Percentiles rank a stretch among this genome's conserved stretches.
These are phyloP conservation scores for Pseudognaphalium luteoalbum DNA, from an alignment of 129 eudicot species.

Conservation along the genomic window DNA sequence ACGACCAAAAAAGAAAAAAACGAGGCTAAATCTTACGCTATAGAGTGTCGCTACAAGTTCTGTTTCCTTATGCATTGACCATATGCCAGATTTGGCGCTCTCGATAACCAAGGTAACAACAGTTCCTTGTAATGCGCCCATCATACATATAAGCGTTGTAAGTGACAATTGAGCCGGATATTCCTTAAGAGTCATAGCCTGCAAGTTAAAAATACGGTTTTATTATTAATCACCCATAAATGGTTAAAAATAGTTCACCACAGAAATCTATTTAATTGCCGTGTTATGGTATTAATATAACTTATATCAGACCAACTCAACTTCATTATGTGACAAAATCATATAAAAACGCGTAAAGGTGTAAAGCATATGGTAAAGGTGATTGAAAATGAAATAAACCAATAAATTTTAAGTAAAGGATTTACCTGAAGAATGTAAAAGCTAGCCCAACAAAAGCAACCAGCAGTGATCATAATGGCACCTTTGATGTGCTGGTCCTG, in stretches of 20 bases:
- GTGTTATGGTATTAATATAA: slow-evolving; percentile 8
- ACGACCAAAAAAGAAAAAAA: not conserved
- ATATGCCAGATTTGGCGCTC: slow-evolving; percentile 48
- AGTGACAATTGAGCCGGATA: slow-evolving; percentile 68
- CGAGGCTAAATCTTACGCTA: slow-evolving; percentile 37
- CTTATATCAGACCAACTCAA: not conserved
- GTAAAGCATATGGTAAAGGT: slow-evolving; percentile 6
- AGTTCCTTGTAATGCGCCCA: slow-evolving; percentile 58
- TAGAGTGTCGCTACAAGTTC: slow-evolving; percentile 57
- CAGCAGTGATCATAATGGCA: slow-evolving; percentile 65
- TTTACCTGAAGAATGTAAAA: slow-evolving; percentile 44
- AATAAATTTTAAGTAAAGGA: not conserved
- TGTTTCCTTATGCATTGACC: slow-evolving; percentile 54
- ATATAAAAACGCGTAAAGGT: not conserved
- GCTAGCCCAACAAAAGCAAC: slow-evolving; percentile 70
- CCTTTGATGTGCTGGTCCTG: slow-evolving; percentile 58
- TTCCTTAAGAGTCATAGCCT: slow-evolving; percentile 67
- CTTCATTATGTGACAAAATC: slow-evolving; percentile 16
- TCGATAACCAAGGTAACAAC: slow-evolving; percentile 49
- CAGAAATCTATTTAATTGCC: not conserved
- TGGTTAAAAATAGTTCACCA: not conserved
- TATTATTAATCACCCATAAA: not conserved
- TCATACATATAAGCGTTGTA: slow-evolving; percentile 55
- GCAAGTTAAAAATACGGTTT: not conserved
- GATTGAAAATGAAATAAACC: slow-evolving; percentile 14